Conservation (phyloP, 2,329 filamentous ascomycete genomes). For the Samsoniella hepiali region DNA sequence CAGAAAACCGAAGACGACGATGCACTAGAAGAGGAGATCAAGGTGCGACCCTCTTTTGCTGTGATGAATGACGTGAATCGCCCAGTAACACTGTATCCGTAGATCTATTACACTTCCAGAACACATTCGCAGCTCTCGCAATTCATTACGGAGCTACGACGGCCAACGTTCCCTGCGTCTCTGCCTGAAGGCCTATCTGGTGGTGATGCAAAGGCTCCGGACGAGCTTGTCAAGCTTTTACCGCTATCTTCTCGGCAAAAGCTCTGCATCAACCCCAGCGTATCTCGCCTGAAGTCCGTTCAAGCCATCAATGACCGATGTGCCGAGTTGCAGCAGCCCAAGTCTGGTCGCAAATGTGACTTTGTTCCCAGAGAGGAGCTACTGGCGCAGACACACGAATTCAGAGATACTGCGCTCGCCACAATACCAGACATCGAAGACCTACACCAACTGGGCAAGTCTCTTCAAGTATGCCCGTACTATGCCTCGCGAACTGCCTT, state of each 20-base stretch:
- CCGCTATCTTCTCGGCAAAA: conserved; percentile 84
- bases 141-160: conserved; percentile 77
- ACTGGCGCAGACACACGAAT: conserved; percentile 67
- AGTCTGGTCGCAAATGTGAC: conserved; percentile 58
- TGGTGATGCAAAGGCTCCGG: conserved; percentile 26
- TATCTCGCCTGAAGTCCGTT: conserved; percentile 65
- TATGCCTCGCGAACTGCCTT: conserved; percentile 88
- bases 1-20: conserved; percentile 39
- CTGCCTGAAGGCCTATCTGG: conserved; percentile 45
- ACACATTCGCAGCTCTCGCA: conserved; percentile 91
- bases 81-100: conserved; percentile 31
- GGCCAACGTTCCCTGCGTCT: conserved; percentile 73
- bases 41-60: conserved; percentile 43
- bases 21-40: conserved; percentile 62
- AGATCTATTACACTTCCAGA: conserved; percentile 87
- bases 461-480: conserved; percentile 84
- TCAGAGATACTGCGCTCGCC: conserved; percentile 80
- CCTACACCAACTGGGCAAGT: conserved; percentile 71
- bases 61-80: conserved; percentile 1
- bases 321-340: conserved; percentile 79
- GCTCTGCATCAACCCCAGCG: conserved; percentile 83
- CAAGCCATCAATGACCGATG: conserved; percentile 93
- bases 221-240: conserved; percentile 66
- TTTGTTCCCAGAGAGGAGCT: conserved; percentile 79
- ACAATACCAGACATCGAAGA: conserved; percentile 93